Evolutionary conservation across 805 yeast genomes (phyloP), one percentile per base, ranked within the genome.

Genomic region (Sungouiella blattae): DNA sequence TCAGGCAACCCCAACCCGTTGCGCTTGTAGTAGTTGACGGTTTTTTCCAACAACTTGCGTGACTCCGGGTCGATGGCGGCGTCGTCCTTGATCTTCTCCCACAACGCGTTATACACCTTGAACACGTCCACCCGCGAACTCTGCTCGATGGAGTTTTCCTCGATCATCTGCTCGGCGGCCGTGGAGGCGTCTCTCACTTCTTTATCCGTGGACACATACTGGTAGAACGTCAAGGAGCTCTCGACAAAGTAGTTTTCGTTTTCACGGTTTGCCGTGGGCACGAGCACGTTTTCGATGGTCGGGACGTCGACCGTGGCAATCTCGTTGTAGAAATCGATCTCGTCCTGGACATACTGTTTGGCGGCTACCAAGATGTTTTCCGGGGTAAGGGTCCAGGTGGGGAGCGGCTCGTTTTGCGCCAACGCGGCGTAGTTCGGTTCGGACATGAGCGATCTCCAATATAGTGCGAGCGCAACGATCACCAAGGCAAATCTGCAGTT

Each of bases 101-200:
- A 70, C 39, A 83, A 74, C 39, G 65, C 67, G 46, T 78, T 71
- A 53, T 83, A 73, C 9, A 72, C 74, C 41, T 66, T 57, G 57
- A 68, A 87, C 7, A 87, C 75, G 45, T 84, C 91, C 11, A 45
- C 75, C 55, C 95, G 77, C 36, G 77, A 57, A 11, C 75, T 71
- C 16, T 80, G 69, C 47, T 83, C 94, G 48, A 86, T 83, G 7
- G 69, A 62, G 46, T 67, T 74, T 32, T 78, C 73, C 34, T 75
- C 70, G 28, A 83, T 57, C 40, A 67, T 52, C 52, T 77, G 77
- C 43, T 80, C 83, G 0, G 86, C 81, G 40, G 73, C 63, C 28
- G 71, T 71, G 2, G 89, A 78, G 3, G 87, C 86, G 43, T 83
- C 86, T 50, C 96, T 72, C 21, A 83, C 53, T n/a, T 61, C 77